Evolutionary conservation across 805 yeast species (phyloP).

Genomic region (Lachancea sp.): DNA sequence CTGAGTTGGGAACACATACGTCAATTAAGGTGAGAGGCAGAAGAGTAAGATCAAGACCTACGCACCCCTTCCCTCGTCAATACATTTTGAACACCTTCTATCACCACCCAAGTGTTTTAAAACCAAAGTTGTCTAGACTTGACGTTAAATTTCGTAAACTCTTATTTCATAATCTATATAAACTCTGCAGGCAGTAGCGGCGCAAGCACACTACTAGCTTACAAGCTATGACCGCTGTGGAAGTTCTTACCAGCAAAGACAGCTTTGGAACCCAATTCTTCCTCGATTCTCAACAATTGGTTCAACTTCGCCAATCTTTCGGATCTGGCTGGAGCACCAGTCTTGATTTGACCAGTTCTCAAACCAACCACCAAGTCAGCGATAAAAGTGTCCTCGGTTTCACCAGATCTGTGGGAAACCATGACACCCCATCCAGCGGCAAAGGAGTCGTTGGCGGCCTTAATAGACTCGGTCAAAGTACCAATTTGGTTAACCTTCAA

Average conservation of each 20-base stretch:
- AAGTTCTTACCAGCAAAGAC: slow-evolving; percentile 89
- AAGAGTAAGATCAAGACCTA: no score
- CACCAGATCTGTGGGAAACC: slow-evolving; percentile 99
- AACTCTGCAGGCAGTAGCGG: neutral
- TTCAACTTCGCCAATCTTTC: slow-evolving; percentile 99
- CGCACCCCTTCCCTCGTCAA: neutral
- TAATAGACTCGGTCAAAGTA: slow-evolving; percentile 89
- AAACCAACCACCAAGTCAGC: slow-evolving; percentile 98
- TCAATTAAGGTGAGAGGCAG: no score
- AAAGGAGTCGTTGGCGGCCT: slow-evolving; percentile 93
- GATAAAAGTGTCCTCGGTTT: slow-evolving; percentile 97
- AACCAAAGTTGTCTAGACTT: neutral
- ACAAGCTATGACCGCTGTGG: slow-evolving; percentile 49
- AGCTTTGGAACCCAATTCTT: slow-evolving; percentile 97
- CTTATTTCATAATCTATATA: slow-evolving; percentile 9
- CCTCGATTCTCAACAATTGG: slow-evolving; percentile 98
- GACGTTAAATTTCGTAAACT: slow-evolving; percentile 8
- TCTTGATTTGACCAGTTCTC: slow-evolving; percentile 97
- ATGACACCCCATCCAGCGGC: slow-evolving; percentile 99
- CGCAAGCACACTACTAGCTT: slow-evolving; percentile 15
- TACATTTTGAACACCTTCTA: neutral
- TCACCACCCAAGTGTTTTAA: no score
- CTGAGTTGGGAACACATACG: no score
- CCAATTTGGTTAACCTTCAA: slow-evolving; percentile 99
- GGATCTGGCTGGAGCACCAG: slow-evolving; percentile 99